Percentiles rank a stretch among this genome's conserved stretches.
Conservation (phyloP, 768 basidiomycete species). For the Leccinum uliginosum region DNA sequence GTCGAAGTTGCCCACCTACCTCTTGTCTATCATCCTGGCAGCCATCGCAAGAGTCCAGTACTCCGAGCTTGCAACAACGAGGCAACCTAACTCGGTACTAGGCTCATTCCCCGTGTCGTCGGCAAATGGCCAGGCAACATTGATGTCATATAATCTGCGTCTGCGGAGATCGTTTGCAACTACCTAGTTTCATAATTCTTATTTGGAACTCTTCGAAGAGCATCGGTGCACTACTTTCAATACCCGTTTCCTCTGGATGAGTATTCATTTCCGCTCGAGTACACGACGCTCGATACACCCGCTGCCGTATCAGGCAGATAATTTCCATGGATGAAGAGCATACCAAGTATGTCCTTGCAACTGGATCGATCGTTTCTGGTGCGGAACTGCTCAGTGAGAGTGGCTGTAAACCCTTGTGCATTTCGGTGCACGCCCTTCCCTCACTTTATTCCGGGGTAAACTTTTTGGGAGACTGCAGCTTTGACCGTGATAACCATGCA, state of each 20-base stretch:
- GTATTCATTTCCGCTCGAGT: conserved; percentile 22
- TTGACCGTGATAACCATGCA: conserved; percentile 72
- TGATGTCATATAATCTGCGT: conserved; percentile 56
- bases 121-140: conserved; percentile 80
- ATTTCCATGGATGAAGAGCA: conserved; percentile 74
- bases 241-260: conserved; percentile 61
- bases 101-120: conserved; percentile 50
- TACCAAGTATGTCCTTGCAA: conserved; percentile 57
- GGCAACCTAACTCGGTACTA: conserved; percentile 46
- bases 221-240: conserved; percentile 70
- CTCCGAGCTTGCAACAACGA: conserved; percentile 38
- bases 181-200: conserved; percentile 59
- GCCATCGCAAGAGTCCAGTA: conserved; percentile 35
- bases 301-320: conserved; percentile 41
- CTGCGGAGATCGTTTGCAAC: conserved; percentile 53
- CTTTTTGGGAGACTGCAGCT: conserved; percentile 73
- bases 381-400: conserved; percentile 60
- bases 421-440: neutral
- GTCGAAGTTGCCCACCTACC: conserved; percentile 35
- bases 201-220: conserved; percentile 65
- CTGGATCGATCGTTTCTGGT: conserved; percentile 64
- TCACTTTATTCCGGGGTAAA: conserved; percentile 30
- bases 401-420: conserved; percentile 44
- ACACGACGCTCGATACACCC: neutral
- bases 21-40: conserved; percentile 41